Base-by-base conservation (phyloP, 2,329 filamentous ascomycete species). In the Cladosporium phlei region DNA sequence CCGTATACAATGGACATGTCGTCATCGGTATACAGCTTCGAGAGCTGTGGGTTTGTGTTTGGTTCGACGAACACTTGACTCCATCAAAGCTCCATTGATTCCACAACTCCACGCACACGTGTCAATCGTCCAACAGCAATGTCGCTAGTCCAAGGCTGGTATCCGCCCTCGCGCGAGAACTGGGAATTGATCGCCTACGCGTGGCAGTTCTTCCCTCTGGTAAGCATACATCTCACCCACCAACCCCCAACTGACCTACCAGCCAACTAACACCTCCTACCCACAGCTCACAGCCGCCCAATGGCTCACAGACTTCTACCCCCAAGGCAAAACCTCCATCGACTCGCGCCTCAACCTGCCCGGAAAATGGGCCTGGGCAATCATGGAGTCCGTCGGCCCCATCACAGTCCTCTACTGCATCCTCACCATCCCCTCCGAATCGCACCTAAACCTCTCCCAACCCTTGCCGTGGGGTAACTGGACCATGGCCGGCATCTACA, bases 271-370 rank as follows among this genome's bases (percentile, higher is more conserved):
- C n/a, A n/a, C n/a, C n/a, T n/a, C n/a, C n/a, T n/a, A n/a, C 47
- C 53, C 44, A 51, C 49, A 95, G 88, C 61, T 88, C 53, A 83
- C 83, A 0, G 77, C 80, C 1, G 42, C 79, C 17, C 89, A 95
- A 79, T 94, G 85, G 83, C 49, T 83, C 47, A 70, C 76, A n/a
- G 77, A 80, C 46, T 95, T 80, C 77, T 93, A 96, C 66, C 87
- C 87, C 40, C 88, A 91, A 73, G 93, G 93, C 65, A 97, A 97
- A 69, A 95, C 90, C 2, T 95, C 88, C 3, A 76, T 82, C 14
- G 62, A 75, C 3, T 89, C 85, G 58, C 70, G 70, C 10, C 73
- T 93, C 63, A 98, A 98, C 69, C 67, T 97, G n/a, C 87, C 90
- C 2, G 93, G 93, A 51, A 87, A 86, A 58, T 72, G 88, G 53